Conservation (phyloP, 192 early-diverging fungal species). For the Gigaspora rosea region DNA sequence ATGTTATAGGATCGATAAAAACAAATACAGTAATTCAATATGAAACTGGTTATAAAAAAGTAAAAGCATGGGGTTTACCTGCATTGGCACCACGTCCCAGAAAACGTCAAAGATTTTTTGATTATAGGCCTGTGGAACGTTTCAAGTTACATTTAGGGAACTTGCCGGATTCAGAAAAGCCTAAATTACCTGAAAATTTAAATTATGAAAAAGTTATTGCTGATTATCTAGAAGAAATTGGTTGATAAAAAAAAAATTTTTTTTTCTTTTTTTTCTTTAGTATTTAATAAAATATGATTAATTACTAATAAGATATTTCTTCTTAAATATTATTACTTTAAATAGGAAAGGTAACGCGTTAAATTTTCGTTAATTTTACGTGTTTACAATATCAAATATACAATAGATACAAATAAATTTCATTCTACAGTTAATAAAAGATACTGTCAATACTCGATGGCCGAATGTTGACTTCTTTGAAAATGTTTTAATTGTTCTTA, state of each 20-base stretch:
- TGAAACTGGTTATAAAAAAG: background rate
- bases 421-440: slow-evolving; percentile 6
- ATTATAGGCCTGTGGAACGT: background rate
- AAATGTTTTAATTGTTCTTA: slow-evolving; percentile 28
- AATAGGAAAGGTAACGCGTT: background rate
- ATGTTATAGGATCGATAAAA: background rate
- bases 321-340: background rate
- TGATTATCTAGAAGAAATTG: slow-evolving; percentile 46
- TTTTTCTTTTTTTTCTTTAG: too few relatives aligned
- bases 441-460: slow-evolving; percentile 5
- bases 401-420: too few relatives aligned
- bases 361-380: background rate
- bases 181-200: slow-evolving; percentile 46
- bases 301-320: too few relatives aligned
- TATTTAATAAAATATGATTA: too few relatives aligned
- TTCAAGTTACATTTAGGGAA: slow-evolving; percentile 56
- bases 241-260: background rate
- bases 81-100: background rate
- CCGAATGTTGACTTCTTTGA: background rate
- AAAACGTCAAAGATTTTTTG: background rate
- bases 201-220: slow-evolving; percentile 52
- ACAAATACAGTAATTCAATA: slow-evolving; percentile 4
- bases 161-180: slow-evolving; percentile 43
- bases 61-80: background rate
- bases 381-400: background rate